phyloP scores from a whole-genome alignment of 1,284 basidiomycete genomes.

The Malassezia slooffiae region DNA sequence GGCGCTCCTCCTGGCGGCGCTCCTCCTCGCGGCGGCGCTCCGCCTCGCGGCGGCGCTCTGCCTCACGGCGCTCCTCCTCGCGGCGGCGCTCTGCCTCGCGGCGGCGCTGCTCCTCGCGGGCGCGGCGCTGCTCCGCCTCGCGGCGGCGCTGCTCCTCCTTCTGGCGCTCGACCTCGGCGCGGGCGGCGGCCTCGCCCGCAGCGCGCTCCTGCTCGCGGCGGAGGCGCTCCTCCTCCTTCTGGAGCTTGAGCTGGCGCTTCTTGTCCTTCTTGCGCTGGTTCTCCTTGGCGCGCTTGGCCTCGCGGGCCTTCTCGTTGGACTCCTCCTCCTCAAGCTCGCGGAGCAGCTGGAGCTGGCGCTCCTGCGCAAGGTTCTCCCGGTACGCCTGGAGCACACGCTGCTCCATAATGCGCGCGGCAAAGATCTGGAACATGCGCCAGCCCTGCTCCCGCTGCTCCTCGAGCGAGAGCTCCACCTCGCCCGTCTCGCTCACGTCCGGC shows the following conservation, averaged over 20 bases:
- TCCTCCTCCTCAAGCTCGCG: constrained; percentile 84
- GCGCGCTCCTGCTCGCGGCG: constrained; percentile 54
- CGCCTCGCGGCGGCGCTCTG: too few species aligned
- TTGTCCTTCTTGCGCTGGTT: constrained; percentile 99
- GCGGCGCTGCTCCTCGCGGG: constrained; percentile 50
- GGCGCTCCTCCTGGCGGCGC: constrained; percentile 14
- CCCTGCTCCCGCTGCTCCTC: constrained; percentile 85
- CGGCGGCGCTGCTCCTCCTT: constrained; percentile 62
- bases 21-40: constrained; percentile 48
- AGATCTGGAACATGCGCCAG: constrained; percentile 98
- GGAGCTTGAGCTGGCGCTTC: constrained; percentile 79
- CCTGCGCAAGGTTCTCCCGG: constrained; percentile 80
- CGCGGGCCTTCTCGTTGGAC: constrained; percentile 63
- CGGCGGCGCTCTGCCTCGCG: constrained; percentile 52
- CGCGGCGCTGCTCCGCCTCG: constrained; percentile 50
- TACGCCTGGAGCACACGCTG: constrained; percentile 88
- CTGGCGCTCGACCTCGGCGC: constrained; percentile 57
- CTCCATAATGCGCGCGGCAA: constrained; percentile 99
- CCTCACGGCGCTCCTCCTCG: too few species aligned
- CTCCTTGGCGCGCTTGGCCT: constrained; percentile 87
- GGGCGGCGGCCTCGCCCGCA: constrained; percentile 51
- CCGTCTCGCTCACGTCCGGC: constrained; percentile 19
- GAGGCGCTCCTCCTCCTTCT: constrained; percentile 74
- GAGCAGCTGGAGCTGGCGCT: constrained; percentile 72
- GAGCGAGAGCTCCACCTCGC: constrained; percentile 44